Evolutionary conservation across 371 early-diverging fungal genomes (phyloP).

Genomic region (Mucor racemosus): DNA sequence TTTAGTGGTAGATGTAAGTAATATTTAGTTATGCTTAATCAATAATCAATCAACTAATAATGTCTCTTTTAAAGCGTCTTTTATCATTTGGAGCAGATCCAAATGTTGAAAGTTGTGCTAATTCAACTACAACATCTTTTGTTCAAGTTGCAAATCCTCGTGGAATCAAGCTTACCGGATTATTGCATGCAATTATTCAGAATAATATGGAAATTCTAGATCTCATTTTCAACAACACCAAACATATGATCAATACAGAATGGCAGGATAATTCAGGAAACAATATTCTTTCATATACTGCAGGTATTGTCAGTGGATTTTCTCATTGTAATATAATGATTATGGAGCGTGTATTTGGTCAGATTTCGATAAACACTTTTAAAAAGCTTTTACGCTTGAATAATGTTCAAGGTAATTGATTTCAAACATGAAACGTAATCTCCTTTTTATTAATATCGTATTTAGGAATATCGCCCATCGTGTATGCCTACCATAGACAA

Average conservation of each 20-base stretch:
- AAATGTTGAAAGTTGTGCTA: conserved; percentile 39
- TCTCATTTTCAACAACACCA: conserved; percentile 17
- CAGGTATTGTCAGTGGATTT: conserved; percentile 27
- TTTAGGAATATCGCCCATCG: conserved; percentile 30
- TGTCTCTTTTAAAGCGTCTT: conserved; percentile 29
- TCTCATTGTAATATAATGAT: conserved; percentile 46
- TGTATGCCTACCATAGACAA: conserved; percentile 27
- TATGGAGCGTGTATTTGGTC: conserved; percentile 23
- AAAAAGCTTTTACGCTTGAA: conserved; percentile 12
- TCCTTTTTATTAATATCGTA: neutral
- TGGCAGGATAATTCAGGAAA: conserved; percentile 44
- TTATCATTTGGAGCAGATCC: conserved; percentile 47
- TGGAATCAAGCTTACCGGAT: conserved; percentile 33
- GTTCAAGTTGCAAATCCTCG: conserved; percentile 3
- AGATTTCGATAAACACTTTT: neutral
- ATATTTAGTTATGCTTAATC: neutral
- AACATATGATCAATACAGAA: conserved; percentile 30
- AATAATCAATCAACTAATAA: too few relatives aligned
- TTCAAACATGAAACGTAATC: too few relatives aligned
- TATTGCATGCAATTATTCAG: conserved; percentile 48
- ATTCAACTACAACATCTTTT: neutral
- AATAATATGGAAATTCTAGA: conserved; percentile 35
- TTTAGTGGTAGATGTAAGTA: conserved; percentile 17
- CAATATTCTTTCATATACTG: conserved; percentile 42
- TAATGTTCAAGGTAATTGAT: conserved; percentile 33